Conservation (phyloP, 1,284 basidiomycete species). For the Apiotrichum veenhuisii region DNA sequence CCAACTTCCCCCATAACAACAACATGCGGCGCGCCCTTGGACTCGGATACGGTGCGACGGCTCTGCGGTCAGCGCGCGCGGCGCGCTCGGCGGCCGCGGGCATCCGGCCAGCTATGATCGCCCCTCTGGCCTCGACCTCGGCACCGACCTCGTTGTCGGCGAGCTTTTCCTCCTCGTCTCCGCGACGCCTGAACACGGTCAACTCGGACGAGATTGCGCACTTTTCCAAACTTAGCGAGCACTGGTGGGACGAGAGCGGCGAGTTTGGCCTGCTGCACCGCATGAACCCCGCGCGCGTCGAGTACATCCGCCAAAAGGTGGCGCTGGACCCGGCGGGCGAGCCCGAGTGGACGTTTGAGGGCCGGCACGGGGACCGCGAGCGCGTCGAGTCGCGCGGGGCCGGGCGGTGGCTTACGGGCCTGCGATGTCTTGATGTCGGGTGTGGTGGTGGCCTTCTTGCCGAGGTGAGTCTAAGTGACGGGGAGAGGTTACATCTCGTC, state of each 20-base stretch:
- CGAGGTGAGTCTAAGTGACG: constrained; percentile 59
- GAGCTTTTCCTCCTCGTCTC: neutral
- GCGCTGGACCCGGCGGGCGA: constrained; percentile 59
- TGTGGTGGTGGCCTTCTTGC: constrained; percentile 93
- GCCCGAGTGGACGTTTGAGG: constrained; percentile 43
- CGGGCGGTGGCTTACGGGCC: constrained; percentile 56
- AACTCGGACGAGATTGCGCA: constrained; percentile 82
- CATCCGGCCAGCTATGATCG: too few relatives aligned
- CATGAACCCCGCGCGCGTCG: constrained; percentile 90
- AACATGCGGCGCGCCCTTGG: neutral
- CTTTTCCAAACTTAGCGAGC: constrained; percentile 83
- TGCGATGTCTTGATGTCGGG: constrained; percentile 78
- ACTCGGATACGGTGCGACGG: too few relatives aligned
- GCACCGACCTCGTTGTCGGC: neutral
- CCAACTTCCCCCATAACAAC: neutral
- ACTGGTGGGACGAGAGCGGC: constrained; percentile 96
- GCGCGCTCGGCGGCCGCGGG: too few relatives aligned
- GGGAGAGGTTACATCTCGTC: too few relatives aligned
- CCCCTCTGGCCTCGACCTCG: neutral
- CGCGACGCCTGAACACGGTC: constrained; percentile 53
- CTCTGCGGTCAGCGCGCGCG: too few relatives aligned
- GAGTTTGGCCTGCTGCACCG: constrained; percentile 86
- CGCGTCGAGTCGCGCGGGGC: constrained; percentile 28
- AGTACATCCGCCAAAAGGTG: constrained; percentile 79
- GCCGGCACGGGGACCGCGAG: constrained; percentile 46